phyloP scores from a whole-genome alignment of 176 grass and related monocot genomes.

The Rhipidocladum racemiflorum region DNA sequence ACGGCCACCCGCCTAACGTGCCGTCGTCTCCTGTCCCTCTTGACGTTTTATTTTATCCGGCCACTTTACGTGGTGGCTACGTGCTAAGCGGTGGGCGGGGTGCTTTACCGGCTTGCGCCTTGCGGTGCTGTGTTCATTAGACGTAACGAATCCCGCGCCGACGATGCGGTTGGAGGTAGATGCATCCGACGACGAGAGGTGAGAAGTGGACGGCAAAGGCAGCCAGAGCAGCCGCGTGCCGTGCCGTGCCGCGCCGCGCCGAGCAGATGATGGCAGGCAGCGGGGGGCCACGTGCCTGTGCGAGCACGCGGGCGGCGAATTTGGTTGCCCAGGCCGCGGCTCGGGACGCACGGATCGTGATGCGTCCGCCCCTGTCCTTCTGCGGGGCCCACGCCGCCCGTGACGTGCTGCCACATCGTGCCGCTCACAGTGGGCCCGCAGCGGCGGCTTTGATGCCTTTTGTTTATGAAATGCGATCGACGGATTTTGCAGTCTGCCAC shows the following conservation, averaged over 20 bases:
- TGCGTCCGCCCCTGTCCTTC: background rate
- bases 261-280: background rate
- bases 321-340: slow-evolving; percentile 33
- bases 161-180: slow-evolving; percentile 17
- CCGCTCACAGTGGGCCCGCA: slow-evolving; percentile 22
- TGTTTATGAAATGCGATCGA: slow-evolving; percentile 20
- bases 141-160: slow-evolving; percentile 39
- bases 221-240: background rate
- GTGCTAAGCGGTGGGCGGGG: slow-evolving; percentile 18
- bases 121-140: background rate
- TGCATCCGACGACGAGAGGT: background rate
- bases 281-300: slow-evolving; percentile 24
- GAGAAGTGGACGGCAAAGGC: background rate
- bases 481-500: background rate
- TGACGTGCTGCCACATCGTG: slow-evolving; percentile 47
- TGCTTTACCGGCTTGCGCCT: slow-evolving; percentile 33
- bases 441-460: slow-evolving; percentile 55
- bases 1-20: slow-evolving; percentile 15
- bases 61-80: slow-evolving; percentile 55
- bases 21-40: slow-evolving; percentile 32
- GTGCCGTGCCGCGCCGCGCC: slow-evolving; percentile 13
- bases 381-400: slow-evolving; percentile 34
- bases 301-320: slow-evolving; percentile 44
- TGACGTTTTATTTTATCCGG: background rate
- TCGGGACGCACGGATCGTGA: slow-evolving; percentile 50